Conservation (phyloP, 495 filamentous ascomycete genomes). For the Cladorrhinum samala region DNA sequence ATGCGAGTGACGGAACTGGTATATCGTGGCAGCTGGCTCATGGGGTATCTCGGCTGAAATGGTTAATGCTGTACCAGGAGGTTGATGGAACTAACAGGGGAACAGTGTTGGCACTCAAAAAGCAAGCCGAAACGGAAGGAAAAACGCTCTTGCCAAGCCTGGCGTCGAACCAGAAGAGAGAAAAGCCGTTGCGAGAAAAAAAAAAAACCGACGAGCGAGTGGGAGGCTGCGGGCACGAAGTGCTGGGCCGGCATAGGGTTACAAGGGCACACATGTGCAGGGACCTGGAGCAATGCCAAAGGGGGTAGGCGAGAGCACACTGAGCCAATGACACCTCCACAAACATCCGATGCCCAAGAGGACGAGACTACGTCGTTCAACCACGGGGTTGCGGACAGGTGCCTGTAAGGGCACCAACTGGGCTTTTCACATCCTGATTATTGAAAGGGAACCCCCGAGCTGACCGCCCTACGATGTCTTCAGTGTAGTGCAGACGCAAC, state of each 20-base stretch:
- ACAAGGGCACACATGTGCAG: constrained; percentile 25
- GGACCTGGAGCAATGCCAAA: constrained; percentile 20
- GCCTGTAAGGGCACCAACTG: constrained; percentile 3
- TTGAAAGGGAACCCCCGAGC: constrained; percentile 13
- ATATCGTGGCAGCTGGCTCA: constrained; percentile 34
- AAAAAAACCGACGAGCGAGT: constrained; percentile 4
- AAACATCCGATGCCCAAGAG: constrained; percentile 27
- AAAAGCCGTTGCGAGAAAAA: constrained; percentile 9
- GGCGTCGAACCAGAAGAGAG: constrained; percentile 9
- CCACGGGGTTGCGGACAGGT: constrained; percentile 13
- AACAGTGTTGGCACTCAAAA: constrained; percentile 30
- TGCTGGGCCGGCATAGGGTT: constrained; percentile 20
- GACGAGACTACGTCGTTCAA: constrained; percentile 28
- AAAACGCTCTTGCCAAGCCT: constrained; percentile 21
- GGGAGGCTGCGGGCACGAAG: constrained; percentile 20
- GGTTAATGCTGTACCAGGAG: constrained; percentile 47
- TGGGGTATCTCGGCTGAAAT: constrained; percentile 47
- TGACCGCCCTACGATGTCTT: constrained; percentile 18
- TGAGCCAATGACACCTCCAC: constrained; percentile 26
- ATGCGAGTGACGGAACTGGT: constrained; percentile 31
- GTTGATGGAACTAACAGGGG: constrained; percentile 39
- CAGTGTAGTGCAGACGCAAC: constrained; percentile 14
- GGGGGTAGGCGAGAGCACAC: constrained; percentile 14
- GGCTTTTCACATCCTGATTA: constrained; percentile 6
- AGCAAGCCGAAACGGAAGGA: constrained; percentile 25